Evolutionary conservation across 345 rosid genomes (phyloP).

Genomic region (Citrus australasica): DNA sequence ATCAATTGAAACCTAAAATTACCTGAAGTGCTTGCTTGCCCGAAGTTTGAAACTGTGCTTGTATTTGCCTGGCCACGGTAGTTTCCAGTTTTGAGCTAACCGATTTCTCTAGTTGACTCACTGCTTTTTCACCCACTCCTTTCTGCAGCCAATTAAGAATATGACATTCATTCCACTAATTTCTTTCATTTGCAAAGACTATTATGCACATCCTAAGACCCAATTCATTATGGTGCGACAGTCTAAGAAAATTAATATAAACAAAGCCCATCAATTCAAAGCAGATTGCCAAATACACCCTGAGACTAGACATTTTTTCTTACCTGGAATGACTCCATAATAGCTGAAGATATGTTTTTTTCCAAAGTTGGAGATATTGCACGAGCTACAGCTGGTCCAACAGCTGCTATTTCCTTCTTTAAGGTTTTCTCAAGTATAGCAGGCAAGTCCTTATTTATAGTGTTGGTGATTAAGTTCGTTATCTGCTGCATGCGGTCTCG

Average conservation of each 20-base stretch:
- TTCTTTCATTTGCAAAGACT: neutral
- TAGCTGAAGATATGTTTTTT: conserved; percentile 53
- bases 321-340: conserved; percentile 74
- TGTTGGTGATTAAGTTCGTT: conserved; percentile 48
- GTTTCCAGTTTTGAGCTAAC: conserved; percentile 62
- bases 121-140: conserved; percentile 70
- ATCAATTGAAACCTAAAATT: conserved; percentile 9
- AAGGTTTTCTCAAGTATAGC: conserved; percentile 47
- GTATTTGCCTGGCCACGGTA: conserved; percentile 65
- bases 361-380: conserved; percentile 49
- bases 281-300: neutral
- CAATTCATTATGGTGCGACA: neutral
- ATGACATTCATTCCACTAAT: neutral
- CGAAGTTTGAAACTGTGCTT: conserved; percentile 68
- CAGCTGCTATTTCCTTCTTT: conserved; percentile 57
- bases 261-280: conserved; percentile 2
- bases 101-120: conserved; percentile 61
- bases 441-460: conserved; percentile 50
- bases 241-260: neutral
- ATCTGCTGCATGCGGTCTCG: conserved; percentile 57
- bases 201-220: neutral
- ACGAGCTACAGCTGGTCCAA: conserved; percentile 51
- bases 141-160: conserved; percentile 38
- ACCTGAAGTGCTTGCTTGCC: conserved; percentile 87
- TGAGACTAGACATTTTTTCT: conserved; percentile 1